Base-by-base conservation (phyloP, 106 monocot species). In the Allium cepa region DNA sequence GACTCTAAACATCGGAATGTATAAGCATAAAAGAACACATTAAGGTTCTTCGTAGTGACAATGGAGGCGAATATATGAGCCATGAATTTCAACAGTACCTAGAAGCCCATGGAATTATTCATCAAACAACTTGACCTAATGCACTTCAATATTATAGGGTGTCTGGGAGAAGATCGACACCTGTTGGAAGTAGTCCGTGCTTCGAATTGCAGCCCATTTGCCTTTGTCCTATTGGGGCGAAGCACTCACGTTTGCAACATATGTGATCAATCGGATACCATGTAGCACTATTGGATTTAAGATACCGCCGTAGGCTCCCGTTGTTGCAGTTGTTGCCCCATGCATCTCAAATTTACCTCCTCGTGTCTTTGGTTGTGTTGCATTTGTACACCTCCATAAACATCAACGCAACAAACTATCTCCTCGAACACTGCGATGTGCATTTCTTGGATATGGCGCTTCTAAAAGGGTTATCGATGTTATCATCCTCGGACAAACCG, bases 341-440 rank as follows among this genome's bases (percentile, higher is more conserved):
- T 27, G 28, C 62, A 63, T 63, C 22, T 11, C 62, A 26, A 63
- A 63, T 26, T 63, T 63, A 63, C 62, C 62, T 63, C 62, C 14
- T 11, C 53, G 7, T 63, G 18, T 63, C 27, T 17, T 63, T 63
- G 22, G 9, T 63, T 26, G 17, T 63, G 62, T 22, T 17, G 26
- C 62, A 15, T 75, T 67, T 67, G 74, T 49, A 12, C 74, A 67
- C 28, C 46, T 67, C 9, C 66, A 56, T 22, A 49, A 75, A 8
- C 74, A 66, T 49, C 48, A 66, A n/a, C 49, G 61, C 11, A 50
- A 17, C 1, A 75, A 75, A 10, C 59, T 59, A 10, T n/a, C 46
- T 22, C 74, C 56, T 47, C 16, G 56, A 4, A 56, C 17, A 56
- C 50, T 46, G 53, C 66, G 56, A 22, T 22, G 1, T 22, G 22